phyloP scores from a whole-genome alignment of 192 early-diverging fungal species.

The Pilobolus umbonatus region DNA sequence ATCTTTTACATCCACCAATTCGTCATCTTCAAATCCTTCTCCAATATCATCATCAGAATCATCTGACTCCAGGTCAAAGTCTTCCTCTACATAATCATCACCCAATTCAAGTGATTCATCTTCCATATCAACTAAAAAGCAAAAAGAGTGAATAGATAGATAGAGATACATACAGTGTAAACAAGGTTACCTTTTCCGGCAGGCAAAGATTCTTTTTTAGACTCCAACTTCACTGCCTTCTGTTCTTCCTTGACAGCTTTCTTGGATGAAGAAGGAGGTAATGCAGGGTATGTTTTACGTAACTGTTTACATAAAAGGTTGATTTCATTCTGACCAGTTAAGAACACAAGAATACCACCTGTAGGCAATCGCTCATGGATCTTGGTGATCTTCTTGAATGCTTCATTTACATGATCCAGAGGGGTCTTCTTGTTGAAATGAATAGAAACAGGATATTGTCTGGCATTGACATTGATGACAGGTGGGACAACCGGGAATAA shows the following conservation, averaged over 20 bases:
- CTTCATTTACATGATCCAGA: slow-evolving; percentile 84
- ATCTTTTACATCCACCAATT: slow-evolving; percentile 57
- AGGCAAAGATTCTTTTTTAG: slow-evolving; percentile 1
- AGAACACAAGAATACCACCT: slow-evolving; percentile 91
- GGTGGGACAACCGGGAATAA: slow-evolving; percentile 75
- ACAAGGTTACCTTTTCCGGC: slow-evolving; percentile 37
- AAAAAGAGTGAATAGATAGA: slow-evolving; percentile 1
- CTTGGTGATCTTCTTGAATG: slow-evolving; percentile 86
- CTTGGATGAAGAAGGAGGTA: slow-evolving; percentile 31
- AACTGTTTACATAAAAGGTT: slow-evolving; percentile 71
- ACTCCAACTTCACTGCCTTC: slow-evolving; percentile 14
- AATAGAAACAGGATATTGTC: slow-evolving; percentile 84
- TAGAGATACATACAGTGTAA: neutral
- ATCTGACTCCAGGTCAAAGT: slow-evolving; percentile 34
- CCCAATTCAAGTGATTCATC: slow-evolving; percentile 57
- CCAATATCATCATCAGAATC: slow-evolving; percentile 59
- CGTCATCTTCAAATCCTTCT: slow-evolving; percentile 56
- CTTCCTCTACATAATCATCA: slow-evolving; percentile 47
- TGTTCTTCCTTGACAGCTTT: slow-evolving; percentile 29
- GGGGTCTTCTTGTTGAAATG: slow-evolving; percentile 95
- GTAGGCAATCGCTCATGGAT: slow-evolving; percentile 90
- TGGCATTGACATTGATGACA: slow-evolving; percentile 86
- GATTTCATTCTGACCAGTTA: slow-evolving; percentile 95
- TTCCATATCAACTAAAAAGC: slow-evolving; percentile 45
- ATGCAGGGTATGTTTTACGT: slow-evolving; percentile 62